Base-by-base conservation (phyloP, 2,329 filamentous ascomycete genomes). In the Zymoseptoria crescenta region DNA sequence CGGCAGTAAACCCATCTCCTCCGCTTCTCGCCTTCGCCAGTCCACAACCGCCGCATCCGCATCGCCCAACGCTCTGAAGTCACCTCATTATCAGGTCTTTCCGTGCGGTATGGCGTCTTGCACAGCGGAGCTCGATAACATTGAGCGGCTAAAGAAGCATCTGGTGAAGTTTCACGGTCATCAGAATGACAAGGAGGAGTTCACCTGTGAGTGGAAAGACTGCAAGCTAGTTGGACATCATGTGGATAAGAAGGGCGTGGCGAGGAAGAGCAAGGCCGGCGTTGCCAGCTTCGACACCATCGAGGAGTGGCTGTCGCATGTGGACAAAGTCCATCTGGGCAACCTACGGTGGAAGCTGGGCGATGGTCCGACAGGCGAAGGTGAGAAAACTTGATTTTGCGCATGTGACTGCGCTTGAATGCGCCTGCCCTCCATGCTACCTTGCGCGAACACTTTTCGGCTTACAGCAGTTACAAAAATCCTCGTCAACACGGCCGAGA, bases 41-140 rank as follows among this genome's bases (percentile, higher is more conserved):
- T 62, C 59, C 27, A 61, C 54, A n/a, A 52, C 52, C 9, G 49
- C 57, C 4, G 19, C n/a, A 4, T 35, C 29, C 16, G 27, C 54
- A 3, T 56, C 35, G 4, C 49, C 56, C 4, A 57, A 59, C 5
- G 49, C 51, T 9, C 27, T 61, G 41, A 59, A 63, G 9, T 63
- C 71, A 48, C 69, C 70, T 0, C 67, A 69, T 29, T 78, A 75
- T 59, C 73, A 75, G 54, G 76, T 81, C 5, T 87, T 79, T 68
- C 75, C 76, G 57, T 88, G 85, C 70, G 70, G 74, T 49, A 87
- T 84, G 85, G 71, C 77, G 55, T 70, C 73, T 1, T 88, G 85
- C 68, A 70, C 72, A 3, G 79, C 81, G 0, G 77, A 85, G 62
- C 73, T 87, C 4, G 85, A 87, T 70, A 87, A 86, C 64, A 70